Percentiles rank a stretch among this genome's conserved stretches.
phyloP scores from a whole-genome alignment of 345 rosid genomes.

The Sisymbrium altissimum region DNA sequence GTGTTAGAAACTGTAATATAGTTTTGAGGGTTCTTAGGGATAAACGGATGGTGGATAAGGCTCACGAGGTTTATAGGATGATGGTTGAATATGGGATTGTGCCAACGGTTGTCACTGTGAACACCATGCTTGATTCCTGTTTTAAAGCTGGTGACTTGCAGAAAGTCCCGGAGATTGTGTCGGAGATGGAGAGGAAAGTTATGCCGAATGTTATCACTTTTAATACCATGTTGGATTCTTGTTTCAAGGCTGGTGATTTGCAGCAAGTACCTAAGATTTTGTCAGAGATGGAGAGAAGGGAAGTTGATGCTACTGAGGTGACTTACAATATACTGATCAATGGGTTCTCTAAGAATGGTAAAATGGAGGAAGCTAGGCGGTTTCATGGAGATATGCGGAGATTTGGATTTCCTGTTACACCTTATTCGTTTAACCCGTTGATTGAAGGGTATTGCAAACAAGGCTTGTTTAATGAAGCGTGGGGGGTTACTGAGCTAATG shows the following conservation, averaged over 20 bases:
- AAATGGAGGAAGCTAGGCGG: conserved; percentile 49
- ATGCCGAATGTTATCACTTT: conserved; percentile 49
- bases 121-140: conserved; percentile 55
- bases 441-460: conserved; percentile 52
- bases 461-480: conserved; percentile 54
- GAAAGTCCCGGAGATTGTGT: conserved; percentile 40
- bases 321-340: conserved; percentile 62
- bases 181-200: conserved; percentile 47
- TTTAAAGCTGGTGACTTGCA: conserved; percentile 56
- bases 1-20: conserved; percentile 60
- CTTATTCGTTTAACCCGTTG: conserved; percentile 54
- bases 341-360: conserved; percentile 52
- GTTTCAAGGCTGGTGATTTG: conserved; percentile 56
- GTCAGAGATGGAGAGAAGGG: conserved; percentile 45
- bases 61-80: conserved; percentile 40
- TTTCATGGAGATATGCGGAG: conserved; percentile 48
- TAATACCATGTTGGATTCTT: conserved; percentile 59
- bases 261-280: conserved; percentile 45
- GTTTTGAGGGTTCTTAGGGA: conserved; percentile 62
- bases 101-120: conserved; percentile 50
- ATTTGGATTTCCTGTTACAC: conserved; percentile 47
- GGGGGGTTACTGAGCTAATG: conserved; percentile 53
- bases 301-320: conserved; percentile 39
- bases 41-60: conserved; percentile 29
- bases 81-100: conserved; percentile 52